phyloP scores from a whole-genome alignment of 2,329 filamentous ascomycete species.

The Sphaerulina musiva region DNA sequence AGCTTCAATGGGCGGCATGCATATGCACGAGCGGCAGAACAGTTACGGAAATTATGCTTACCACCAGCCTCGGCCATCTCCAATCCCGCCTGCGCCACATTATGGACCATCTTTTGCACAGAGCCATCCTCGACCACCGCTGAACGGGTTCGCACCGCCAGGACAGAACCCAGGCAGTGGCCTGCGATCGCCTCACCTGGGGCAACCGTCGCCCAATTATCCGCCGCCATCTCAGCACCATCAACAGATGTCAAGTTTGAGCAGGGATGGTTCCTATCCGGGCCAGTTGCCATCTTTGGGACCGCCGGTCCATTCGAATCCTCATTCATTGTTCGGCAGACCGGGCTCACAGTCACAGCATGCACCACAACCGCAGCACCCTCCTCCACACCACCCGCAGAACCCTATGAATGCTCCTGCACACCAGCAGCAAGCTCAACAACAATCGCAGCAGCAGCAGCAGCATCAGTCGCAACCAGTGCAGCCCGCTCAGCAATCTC shows the following conservation, averaged over 20 bases:
- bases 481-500: background rate
- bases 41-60: slow-evolving; percentile 17
- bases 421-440: background rate
- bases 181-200: slow-evolving; percentile 34
- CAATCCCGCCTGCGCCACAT: slow-evolving; percentile 14
- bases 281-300: slow-evolving; percentile 12
- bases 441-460: background rate
- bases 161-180: slow-evolving; percentile 30
- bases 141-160: slow-evolving; percentile 26
- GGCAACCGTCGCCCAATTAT: slow-evolving; percentile 26
- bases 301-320: slow-evolving; percentile 14
- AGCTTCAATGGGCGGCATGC: slow-evolving; percentile 7
- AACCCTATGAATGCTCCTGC: slow-evolving; percentile 7
- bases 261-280: slow-evolving; percentile 10
- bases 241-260: slow-evolving; percentile 11
- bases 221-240: slow-evolving; percentile 17
- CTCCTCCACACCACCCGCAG: slow-evolving; percentile 9
- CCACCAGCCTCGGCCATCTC: slow-evolving; percentile 16
- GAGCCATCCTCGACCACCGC: slow-evolving; percentile 11
- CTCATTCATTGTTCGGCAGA: slow-evolving; percentile 14
- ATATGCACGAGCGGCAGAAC: slow-evolving; percentile 24
- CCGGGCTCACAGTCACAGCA: slow-evolving; percentile 14
- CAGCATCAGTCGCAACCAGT: background rate
- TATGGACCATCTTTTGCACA: slow-evolving; percentile 13
- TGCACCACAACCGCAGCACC: slow-evolving; percentile 15